Percentiles rank a stretch among this genome's conserved stretches.
phyloP scores from a whole-genome alignment of 2,329 filamentous ascomycete species.

The Tolypocladium inflatum region DNA sequence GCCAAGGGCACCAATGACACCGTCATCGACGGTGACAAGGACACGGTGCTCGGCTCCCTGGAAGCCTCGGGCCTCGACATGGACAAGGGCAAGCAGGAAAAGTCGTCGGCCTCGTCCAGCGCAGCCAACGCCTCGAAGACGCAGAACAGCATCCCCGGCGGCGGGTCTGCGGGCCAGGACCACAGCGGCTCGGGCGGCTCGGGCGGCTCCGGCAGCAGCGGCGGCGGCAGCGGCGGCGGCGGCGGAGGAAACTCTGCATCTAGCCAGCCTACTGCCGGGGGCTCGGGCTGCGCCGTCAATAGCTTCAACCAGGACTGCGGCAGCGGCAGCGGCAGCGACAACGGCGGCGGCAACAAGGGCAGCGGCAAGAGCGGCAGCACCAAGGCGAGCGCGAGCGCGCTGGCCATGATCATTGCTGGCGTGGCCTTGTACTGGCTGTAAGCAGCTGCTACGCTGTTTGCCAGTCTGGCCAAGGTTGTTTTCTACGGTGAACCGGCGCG shows the following conservation, averaged over 20 bases:
- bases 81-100: constrained; percentile 30
- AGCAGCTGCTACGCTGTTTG: neutral
- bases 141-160: constrained; percentile 19
- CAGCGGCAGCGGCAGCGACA: constrained; percentile 5
- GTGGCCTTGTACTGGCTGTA: constrained; percentile 25
- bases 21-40: constrained; percentile 64
- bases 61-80: constrained; percentile 73
- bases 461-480: neutral
- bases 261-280: constrained; percentile 4
- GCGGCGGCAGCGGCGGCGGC: constrained; percentile 4
- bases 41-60: constrained; percentile 69
- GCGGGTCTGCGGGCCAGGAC: constrained; percentile 14
- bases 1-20: constrained; percentile 62
- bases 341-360: constrained; percentile 9
- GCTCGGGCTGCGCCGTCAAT: constrained; percentile 21
- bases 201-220: neutral
- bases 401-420: constrained; percentile 27
- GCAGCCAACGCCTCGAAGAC: constrained; percentile 12
- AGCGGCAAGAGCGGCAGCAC: constrained; percentile 21
- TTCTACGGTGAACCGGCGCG: neutral
- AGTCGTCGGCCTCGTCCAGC: constrained; percentile 5
- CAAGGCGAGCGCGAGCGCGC: constrained; percentile 22
- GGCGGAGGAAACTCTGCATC: constrained; percentile 11
- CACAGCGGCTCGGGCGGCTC: constrained; percentile 7
- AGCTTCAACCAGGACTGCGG: constrained; percentile 33